Evolutionary conservation across 495 filamentous ascomycete genomes (phyloP), one percentile per base, ranked within the genome.

Genomic region (Parachaetomium inaequale): DNA sequence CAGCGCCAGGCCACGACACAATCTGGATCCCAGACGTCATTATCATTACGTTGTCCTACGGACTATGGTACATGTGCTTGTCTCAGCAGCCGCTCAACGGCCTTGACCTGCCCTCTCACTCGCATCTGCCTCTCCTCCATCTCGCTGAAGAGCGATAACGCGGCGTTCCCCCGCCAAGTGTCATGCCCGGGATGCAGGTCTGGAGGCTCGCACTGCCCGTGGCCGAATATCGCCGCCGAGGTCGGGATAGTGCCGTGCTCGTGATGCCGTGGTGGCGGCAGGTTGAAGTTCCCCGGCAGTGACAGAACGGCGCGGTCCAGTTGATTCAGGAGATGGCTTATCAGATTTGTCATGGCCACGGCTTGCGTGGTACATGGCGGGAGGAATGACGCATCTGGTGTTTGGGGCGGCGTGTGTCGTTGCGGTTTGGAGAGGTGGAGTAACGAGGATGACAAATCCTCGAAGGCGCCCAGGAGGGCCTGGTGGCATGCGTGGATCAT

Each of bases 391-490:
- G 21, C 10, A 14, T 12, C 45, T n/a, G 29, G 43, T 17, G 46
- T 59, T 28, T 17, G 12, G 1, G 57, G 46, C 7, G 57, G 46
- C 8, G 57, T 51, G 3, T 46, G 42, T 17, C 59, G 36, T 6
- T 46, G 40, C 15, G 26, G 12, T 14, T 55, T 31, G 1, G 47
- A 10, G 29, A 54, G 45, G 15, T 47, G 28, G 3, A 58, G 38
- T 4, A 58, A 43, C 2, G 60, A 57, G 21, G 43, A 14, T 40
- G 43, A 60, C 7, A 66, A 26, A 23, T 63, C 52, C 36, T 66
- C 64, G n/a, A 66, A 63, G 0, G 61, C 40, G 19, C 64, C 64
- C 4, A 66, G 51, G 0, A 66, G 52, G 19, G 45, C 26, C 34
- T 66, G 64, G 34, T 66, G 56, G 31, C 31, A 63, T 19, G 64